Base-by-base conservation (phyloP, 73 alveolate genomes). In the Paramecium primaurelia region DNA sequence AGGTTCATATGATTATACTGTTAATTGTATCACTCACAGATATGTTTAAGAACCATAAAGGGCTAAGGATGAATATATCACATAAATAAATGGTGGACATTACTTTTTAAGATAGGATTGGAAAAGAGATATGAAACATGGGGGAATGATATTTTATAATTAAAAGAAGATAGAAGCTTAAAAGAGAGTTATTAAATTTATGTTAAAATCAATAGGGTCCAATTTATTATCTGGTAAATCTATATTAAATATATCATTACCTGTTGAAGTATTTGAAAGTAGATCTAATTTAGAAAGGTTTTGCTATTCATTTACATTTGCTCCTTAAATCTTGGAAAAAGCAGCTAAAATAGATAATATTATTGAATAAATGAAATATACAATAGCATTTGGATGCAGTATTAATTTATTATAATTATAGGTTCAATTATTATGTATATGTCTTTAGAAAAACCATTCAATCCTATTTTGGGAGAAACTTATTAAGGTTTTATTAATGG, bases 401-500 rank as follows among this genome's bases (percentile, higher is more conserved):
- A 34, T 26, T 45, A 14, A 71, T 8, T 92, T 86, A 42, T 69
- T 87, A 4, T 91, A 96, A 10, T 26, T 44, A 4, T 80, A 80
- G 91, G 91, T 80, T 42, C 94, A 18, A 89, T 83, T 12, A 89
- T 89, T 64, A 89, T 89, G 94, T 89, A 89, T 59, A 87, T 95
- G 44, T 83, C 92, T 20, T 94, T 95, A 95, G 92, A 92, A 38
- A 97, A 97, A 86, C 98, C 99, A 7, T 97, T 97, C 95, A 97
- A 95, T 86, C 99, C 99, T 16, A 96, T 97, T 68, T 60, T 97
- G 8, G 99, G 99, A 14, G 99, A 97, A 93, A 97, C 99, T 36
- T 97, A 75, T 89, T 93, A 97, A 86, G 97, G 97, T 8, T 85
- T 73, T 32, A 45, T 94, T 9, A 98, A 97, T 42, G 92, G 93